Base-by-base conservation (phyloP, 768 basidiomycete genomes). In the Mycena filopes region DNA sequence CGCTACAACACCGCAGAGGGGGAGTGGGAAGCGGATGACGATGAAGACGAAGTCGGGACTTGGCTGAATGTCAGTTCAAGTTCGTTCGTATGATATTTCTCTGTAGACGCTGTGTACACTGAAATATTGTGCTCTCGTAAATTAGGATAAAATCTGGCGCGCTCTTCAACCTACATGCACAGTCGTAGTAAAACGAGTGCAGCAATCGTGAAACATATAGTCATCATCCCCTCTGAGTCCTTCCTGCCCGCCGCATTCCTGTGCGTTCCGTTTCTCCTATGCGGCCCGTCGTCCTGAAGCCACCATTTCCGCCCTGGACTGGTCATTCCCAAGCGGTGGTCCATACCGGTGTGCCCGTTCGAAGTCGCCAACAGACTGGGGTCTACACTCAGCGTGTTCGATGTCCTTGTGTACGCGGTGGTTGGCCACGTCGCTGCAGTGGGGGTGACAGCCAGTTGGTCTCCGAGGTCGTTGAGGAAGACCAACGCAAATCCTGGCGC, bases 341-440 rank as follows among this genome's bases (percentile, higher is more conserved):
- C 69, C 16, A 63, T 65, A 2, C 74, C 77, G 36, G 63, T 70
- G 43, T 78, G 74, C 1, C 82, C 82, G 66, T 84, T 83, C 29
- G 76, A 76, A 13, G 82, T 82, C 28, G 76, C 73, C 55, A 84
- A 55, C 2, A 77, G 77, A 25, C 64, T 70, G 10, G 79, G 75
- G 65, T 80, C 73, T 9, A 82, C 74, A 0, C 77, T 79, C 0
- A 77, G 76, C 9, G 76, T 77, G 26, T 67, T 74, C 3, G 23
- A 43, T 15, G 71, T 71, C 60, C 58, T 77, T 63, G 73, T 80
- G 12, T 72, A 70, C 18, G 74, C 73, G 2, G 81, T 81, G 6
- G 74, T 75, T 55, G 74, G 71, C 33, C 72, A 78, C 15, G 71
- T 76, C 16, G 68, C 72, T 4, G 71, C 71, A 1, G 62, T 67